Evolutionary conservation across 306 rosid genomes (phyloP).

Genomic region (Quercus berberidifolia): DNA sequence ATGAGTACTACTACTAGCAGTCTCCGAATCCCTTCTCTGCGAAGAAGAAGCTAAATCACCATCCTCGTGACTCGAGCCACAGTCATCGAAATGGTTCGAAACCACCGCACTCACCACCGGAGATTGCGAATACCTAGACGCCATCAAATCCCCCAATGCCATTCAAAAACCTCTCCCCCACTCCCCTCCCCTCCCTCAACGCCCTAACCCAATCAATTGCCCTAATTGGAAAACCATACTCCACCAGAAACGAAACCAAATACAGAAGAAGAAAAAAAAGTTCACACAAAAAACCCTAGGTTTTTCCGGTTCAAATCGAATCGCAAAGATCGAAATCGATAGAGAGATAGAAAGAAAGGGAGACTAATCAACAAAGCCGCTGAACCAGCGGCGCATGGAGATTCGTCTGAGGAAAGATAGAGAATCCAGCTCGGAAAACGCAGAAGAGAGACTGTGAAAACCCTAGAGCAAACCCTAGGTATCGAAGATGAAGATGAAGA

Average conservation of each 20-base stretch:
- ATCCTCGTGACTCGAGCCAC: conserved; percentile 37
- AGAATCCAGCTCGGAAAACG: conserved; percentile 59
- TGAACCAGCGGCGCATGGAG: conserved; percentile 82
- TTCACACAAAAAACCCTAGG: conserved; percentile 1
- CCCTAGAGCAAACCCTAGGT: conserved; percentile 45
- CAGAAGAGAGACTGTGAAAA: conserved; percentile 14
- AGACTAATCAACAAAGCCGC: conserved; percentile 72
- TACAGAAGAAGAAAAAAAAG: too few species aligned
- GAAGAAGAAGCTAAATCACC: conserved; percentile 28
- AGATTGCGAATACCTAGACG: conserved; percentile 91
- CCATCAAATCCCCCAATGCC: conserved; percentile 99
- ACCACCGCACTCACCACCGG: conserved; percentile 45
- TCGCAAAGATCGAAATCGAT: conserved; percentile 8
- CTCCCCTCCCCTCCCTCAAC: conserved; percentile 30
- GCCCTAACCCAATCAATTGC: conserved; percentile 30
- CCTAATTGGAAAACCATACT: conserved; percentile 31
- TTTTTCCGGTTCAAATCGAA: not conserved
- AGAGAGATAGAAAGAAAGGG: not conserved
- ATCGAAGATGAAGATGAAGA: conserved; percentile 3
- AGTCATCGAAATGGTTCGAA: conserved; percentile 56
- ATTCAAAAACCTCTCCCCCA: conserved; percentile 63
- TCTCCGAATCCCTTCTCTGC: conserved; percentile 60
- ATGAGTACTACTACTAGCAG: conserved; percentile 44
- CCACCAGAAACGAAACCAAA: too few species aligned
- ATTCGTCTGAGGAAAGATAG: conserved; percentile 49